A percentile compares a stretch with the other conserved stretches of the same genome.
Conservation (phyloP, 305 asterid species). For the Fraxinus ornus region DNA sequence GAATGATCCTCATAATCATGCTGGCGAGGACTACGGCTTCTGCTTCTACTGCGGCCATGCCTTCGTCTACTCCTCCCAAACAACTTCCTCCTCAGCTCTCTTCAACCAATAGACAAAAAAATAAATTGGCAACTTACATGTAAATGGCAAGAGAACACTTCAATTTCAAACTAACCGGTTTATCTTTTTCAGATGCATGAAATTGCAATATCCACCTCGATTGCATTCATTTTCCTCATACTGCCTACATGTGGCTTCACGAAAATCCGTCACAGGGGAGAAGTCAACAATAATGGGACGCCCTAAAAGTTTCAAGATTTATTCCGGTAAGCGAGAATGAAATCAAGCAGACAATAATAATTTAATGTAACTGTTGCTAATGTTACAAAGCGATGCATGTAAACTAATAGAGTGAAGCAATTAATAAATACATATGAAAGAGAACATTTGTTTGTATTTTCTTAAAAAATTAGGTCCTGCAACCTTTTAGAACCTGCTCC, state of each 20-base stretch:
- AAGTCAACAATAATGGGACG: constrained; percentile 35
- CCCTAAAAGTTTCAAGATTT: constrained; percentile 16
- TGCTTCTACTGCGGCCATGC: constrained; percentile 71
- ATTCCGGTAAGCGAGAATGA: not conserved
- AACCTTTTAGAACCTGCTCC: not conserved
- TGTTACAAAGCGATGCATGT: not conserved
- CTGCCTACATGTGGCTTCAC: constrained; percentile 37
- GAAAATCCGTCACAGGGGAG: constrained; percentile 36
- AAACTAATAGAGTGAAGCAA: not conserved
- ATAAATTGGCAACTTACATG: constrained; percentile 11
- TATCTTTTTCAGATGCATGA: constrained; percentile 37
- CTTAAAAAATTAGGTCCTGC: not conserved
- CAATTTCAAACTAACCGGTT: constrained; percentile 41
- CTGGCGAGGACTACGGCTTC: constrained; percentile 72
- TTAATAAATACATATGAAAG: not conserved
- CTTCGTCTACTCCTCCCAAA: constrained; percentile 59
- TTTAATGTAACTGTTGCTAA: not conserved
- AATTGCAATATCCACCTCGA: constrained; percentile 38
- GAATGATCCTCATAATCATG: constrained; percentile 53
- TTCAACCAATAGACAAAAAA: constrained; percentile 25
- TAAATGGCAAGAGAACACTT: not conserved
- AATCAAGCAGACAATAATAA: not conserved
- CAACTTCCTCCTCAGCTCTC: constrained; percentile 67
- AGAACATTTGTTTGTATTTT: not conserved
- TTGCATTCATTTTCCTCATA: constrained; percentile 35